Evolutionary conservation across 345 rosid genomes (phyloP).

Genomic region (Sonneratia alba): DNA sequence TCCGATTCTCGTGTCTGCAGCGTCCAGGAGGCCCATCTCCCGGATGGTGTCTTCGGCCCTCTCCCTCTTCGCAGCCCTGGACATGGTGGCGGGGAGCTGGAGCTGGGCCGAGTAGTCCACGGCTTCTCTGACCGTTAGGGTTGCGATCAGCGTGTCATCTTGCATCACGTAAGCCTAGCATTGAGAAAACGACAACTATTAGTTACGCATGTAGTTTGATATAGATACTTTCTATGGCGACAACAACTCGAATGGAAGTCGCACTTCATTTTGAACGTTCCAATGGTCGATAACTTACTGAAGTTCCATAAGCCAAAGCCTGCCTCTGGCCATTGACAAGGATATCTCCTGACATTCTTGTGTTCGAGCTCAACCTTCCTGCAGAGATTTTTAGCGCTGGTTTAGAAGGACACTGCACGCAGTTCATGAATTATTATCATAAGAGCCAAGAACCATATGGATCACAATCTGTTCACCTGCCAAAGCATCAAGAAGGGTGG

Average conservation of each 20-base stretch:
- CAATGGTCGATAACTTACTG: conserved; percentile 14
- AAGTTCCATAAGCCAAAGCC: conserved; percentile 42
- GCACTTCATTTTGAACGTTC: not conserved
- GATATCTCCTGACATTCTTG: conserved; percentile 34
- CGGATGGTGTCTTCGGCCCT: not conserved
- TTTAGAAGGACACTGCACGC: too few relatives aligned
- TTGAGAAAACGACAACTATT: not conserved
- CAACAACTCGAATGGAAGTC: too few relatives aligned
- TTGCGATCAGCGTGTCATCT: conserved; percentile 4
- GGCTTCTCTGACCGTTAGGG: conserved; percentile 3
- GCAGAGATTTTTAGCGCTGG: not conserved
- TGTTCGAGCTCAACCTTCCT: conserved; percentile 36
- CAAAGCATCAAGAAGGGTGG: conserved; percentile 29
- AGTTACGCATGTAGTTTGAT: too few relatives aligned
- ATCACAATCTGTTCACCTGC: conserved; percentile 16
- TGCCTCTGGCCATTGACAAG: conserved; percentile 35
- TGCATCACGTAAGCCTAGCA: conserved; percentile 7
- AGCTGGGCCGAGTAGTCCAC: not conserved
- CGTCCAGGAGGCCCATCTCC: conserved; percentile 5
- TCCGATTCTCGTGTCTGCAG: not conserved
- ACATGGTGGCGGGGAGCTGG: not conserved
- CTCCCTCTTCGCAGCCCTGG: not conserved
- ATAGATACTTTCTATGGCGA: too few relatives aligned
- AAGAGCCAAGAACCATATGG: too few relatives aligned
- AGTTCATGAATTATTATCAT: too few relatives aligned